A percentile compares a stretch with the other conserved stretches of the same genome.
Evolutionary conservation across 352 stramenopile genomes (phyloP).

Genomic region (Pilasporangium apinafurcum): DNA sequence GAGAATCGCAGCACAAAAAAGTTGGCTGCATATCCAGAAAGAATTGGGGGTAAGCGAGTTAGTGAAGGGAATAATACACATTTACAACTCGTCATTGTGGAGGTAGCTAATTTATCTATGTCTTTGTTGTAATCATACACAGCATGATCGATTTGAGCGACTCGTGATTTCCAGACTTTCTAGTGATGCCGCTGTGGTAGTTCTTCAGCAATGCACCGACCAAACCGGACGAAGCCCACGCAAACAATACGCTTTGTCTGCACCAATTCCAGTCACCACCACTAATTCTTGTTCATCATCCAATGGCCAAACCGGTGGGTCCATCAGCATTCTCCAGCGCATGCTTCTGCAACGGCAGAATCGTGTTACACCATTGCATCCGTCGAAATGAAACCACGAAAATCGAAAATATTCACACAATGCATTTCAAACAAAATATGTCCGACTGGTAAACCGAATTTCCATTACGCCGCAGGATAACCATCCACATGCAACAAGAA

Average conservation of each 20-base stretch:
- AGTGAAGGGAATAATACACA: neutral
- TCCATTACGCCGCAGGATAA: too few species aligned
- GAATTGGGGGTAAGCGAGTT: slow-evolving; percentile 25
- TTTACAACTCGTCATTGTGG: neutral
- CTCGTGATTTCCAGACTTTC: neutral
- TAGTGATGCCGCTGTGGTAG: neutral
- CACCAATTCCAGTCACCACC: neutral
- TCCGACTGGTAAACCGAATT: too few species aligned
- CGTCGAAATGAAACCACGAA: too few species aligned
- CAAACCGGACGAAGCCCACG: neutral
- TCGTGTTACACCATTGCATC: slow-evolving; percentile 33
- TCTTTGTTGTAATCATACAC: neutral
- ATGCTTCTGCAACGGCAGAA: slow-evolving; percentile 55
- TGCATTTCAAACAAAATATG: too few species aligned
- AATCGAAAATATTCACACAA: too few species aligned
- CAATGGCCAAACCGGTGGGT: neutral
- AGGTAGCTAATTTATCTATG: neutral
- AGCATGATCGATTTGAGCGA: too few species aligned
- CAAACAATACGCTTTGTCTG: too few species aligned
- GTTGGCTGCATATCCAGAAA: slow-evolving; percentile 16
- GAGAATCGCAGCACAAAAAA: slow-evolving; percentile 42
- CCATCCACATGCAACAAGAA: neutral
- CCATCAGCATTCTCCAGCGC: slow-evolving; percentile 42
- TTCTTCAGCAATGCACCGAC: neutral
- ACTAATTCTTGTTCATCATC: slow-evolving; percentile 1